Base-by-base conservation (phyloP, 257 asterid species). In the Nicotiana tomentosiformis region DNA sequence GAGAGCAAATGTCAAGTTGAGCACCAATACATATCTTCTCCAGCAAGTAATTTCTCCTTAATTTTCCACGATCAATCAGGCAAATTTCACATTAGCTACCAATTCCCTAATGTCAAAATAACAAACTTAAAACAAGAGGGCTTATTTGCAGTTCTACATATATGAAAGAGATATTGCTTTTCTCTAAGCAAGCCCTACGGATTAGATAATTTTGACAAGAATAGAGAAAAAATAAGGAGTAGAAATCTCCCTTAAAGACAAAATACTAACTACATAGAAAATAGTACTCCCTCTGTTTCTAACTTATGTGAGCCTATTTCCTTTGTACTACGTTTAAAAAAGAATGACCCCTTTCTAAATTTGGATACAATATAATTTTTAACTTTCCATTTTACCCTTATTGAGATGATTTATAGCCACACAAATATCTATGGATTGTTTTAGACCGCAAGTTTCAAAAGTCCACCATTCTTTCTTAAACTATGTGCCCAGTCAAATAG, bases 41-140 rank as follows among this genome's bases (percentile, higher is more conserved):
- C 58, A 70, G 78, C 58, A 70, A 70, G 78, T 70, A 33, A 70
- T 43, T 70, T 70, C 58, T 70, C 78, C 57, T 2, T 39, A n/a
- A 33, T 70, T 20, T 57, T 69, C 57, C 33, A n/a, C 58, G 39
- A 39, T 69, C 77, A 69, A 69, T 69, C 57, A 68, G 39, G 58
- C 78, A 39, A 29, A 29, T 29, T 29, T 29, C 80, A 74, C 18
- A 15, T 74, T 26, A 14, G 15, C 10, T 49, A 74, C 61, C 39
- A 72, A 72, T 23, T 72, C 20, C 78, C 39, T 23, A 72, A 49
- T 0, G 61, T 46, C 20, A 72, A 72, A 72, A 14, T 49, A 72
- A 12, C 23, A 72, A 70, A 72, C 46, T 46, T 23, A 23, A 39
- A 72, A 29, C 30, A 29, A 46, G 61, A 72, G 37, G 78, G 61